Evolutionary conservation across 2,329 filamentous ascomycete genomes (phyloP), one percentile per base, ranked within the genome.

Genomic region (Akanthomyces muscarius): DNA sequence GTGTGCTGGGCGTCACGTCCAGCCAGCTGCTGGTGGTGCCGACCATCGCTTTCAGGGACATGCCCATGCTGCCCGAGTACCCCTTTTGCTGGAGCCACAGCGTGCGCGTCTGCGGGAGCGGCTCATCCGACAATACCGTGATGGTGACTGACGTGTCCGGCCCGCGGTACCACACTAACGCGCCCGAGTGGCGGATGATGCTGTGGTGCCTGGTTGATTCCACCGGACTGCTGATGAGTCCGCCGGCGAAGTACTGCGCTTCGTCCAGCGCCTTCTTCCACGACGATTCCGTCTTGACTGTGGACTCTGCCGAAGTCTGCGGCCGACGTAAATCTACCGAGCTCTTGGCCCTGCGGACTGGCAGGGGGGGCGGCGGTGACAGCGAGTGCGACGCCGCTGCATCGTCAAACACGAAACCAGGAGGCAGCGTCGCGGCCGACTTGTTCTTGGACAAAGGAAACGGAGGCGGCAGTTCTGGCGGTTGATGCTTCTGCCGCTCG

Each of bases 81-180:
- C 88, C 89, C 66, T 86, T 88, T 64, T 81, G 81, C 74, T 91
- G 88, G 30, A 91, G 75, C 85, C 86, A 91, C 16, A 90, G 71
- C 0, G 83, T 85, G 7, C 88, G 80, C 28, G 83, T 80, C 0
- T 74, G 61, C 0, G 88, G 86, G 0, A 90, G 71, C 0, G 82
- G 80, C 2, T 75, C 73, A 65, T 88, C 83, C 0, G 81, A 82
- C 68, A 91, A 86, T 53, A 90, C 80, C 2, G 87, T 87, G 45
- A 91, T 78, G 4, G 83, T 79, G 5, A 91, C 78, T 8, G 83
- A 85, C 0, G 89, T 91, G 4, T 80, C 78, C 1, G 84, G 81
- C 0, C 89, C 89, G 38, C 83, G 83, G 69, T 90, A 91, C 75
- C 87, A 87, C 13, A 90, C 79, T 1, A 90, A 69, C 0, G 83